Percentiles rank a stretch among this genome's conserved stretches.
phyloP scores from a whole-genome alignment of 176 grass and related monocot genomes.

The bread wheat (Triticum aestivum) region DNA sequence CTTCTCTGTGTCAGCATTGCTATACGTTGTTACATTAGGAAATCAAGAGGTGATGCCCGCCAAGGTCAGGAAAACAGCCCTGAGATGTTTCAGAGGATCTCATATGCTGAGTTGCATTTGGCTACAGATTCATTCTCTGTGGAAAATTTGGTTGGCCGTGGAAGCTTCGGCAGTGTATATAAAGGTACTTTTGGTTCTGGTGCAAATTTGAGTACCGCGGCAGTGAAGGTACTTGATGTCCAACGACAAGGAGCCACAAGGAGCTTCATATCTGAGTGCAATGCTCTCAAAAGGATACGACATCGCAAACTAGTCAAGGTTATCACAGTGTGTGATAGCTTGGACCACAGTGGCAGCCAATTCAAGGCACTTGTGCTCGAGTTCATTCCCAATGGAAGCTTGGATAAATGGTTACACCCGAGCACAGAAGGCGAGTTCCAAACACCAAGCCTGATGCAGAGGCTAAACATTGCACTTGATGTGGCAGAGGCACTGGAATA shows the following conservation, averaged over 20 bases:
- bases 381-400: too few relatives aligned
- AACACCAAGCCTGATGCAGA: too few relatives aligned
- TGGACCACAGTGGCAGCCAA: too few relatives aligned
- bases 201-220: not conserved
- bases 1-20: not conserved
- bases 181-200: not conserved
- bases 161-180: constrained; percentile 1
- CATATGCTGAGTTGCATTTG: not conserved
- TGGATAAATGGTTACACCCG: too few relatives aligned
- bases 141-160: not conserved
- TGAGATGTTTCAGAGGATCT: not conserved
- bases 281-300: too few relatives aligned
- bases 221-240: not conserved
- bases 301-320: too few relatives aligned
- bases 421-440: too few relatives aligned
- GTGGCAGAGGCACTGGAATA: too few relatives aligned
- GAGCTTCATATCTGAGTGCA: not conserved
- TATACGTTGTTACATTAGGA: not conserved
- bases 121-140: not conserved
- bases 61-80: not conserved
- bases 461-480: too few relatives aligned
- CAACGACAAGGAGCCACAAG: not conserved
- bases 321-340: too few relatives aligned
- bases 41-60: not conserved
- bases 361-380: too few relatives aligned